These are phyloP conservation scores for Cajanus cajan DNA, from an alignment of 306 rosid species.

Conservation along the genomic window DNA sequence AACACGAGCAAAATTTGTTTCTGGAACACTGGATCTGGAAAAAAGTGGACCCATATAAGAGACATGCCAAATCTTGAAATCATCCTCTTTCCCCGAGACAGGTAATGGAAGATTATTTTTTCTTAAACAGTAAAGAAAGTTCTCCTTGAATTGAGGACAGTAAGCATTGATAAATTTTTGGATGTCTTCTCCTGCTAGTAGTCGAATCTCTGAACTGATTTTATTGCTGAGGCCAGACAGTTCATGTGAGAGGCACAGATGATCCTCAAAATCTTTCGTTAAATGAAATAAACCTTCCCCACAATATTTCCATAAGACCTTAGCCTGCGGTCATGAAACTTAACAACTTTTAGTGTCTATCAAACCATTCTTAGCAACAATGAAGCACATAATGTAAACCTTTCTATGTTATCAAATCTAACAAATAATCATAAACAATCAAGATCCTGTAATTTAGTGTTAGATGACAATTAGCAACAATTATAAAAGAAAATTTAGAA, in stretches of 20 bases:
- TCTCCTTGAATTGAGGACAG: conserved; percentile 57
- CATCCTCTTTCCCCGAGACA: conserved; percentile 55
- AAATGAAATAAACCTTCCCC: conserved; percentile 51
- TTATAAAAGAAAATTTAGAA: conserved; percentile 2
- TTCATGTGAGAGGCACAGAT: conserved; percentile 46
- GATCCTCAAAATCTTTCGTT: conserved; percentile 45
- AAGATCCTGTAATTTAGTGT: neutral
- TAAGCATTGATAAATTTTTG: conserved; percentile 45
- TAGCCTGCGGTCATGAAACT: conserved; percentile 56
- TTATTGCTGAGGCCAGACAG: conserved; percentile 29
- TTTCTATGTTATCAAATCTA: neutral
- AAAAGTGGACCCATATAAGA: conserved; percentile 35
- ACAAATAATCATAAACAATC: conserved; percentile 9
- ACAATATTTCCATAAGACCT: conserved; percentile 55
- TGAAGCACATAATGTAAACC: neutral
- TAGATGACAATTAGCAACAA: neutral
- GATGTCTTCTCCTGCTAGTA: conserved; percentile 43
- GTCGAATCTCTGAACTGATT: conserved; percentile 39
- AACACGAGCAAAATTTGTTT: conserved; percentile 49
- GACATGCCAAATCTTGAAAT: conserved; percentile 50
- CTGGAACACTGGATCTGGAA: conserved; percentile 38
- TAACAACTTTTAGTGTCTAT: conserved; percentile 32
- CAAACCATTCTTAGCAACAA: conserved; percentile 16
- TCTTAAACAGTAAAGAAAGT: conserved; percentile 58
- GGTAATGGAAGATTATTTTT: conserved; percentile 43